phyloP scores from a whole-genome alignment of 352 stramenopile species.

The Phytophthora fragariaefolia region DNA sequence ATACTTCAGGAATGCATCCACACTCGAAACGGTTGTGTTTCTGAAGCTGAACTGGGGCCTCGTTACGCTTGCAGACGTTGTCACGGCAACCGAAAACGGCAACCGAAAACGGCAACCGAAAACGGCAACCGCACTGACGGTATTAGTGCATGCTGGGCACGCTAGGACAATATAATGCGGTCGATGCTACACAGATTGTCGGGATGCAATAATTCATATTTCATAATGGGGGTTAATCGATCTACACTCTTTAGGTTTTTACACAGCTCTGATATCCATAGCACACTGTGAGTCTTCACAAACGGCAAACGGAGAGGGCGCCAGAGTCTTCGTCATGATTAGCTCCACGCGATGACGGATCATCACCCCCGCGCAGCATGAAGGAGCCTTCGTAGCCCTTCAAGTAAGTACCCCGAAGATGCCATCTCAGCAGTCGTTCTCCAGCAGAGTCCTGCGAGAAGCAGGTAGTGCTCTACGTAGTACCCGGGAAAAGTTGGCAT shows the following conservation, averaged over 20 bases:
- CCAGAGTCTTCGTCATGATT: too few relatives aligned
- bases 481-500: too few relatives aligned
- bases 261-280: not conserved
- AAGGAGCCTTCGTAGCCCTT: too few relatives aligned
- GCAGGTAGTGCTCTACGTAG: too few relatives aligned
- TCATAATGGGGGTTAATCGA: not conserved
- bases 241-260: not conserved
- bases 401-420: too few relatives aligned
- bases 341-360: too few relatives aligned
- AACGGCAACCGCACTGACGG: not conserved
- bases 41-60: not conserved
- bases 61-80: not conserved
- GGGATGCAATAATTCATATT: not conserved
- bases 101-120: not conserved
- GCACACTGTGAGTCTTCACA: too few relatives aligned
- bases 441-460: too few relatives aligned
- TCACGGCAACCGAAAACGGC: not conserved
- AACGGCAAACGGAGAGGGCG: too few relatives aligned
- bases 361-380: too few relatives aligned
- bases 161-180: not conserved
- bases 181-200: not conserved
- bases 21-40: not conserved
- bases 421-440: too few relatives aligned
- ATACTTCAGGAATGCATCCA: not conserved
- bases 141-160: too few relatives aligned